Percentiles rank a stretch among this genome's conserved stretches.
Evolutionary conservation across 768 basidiomycete species (phyloP).

Genomic region (Leccinum disarticulatum): DNA sequence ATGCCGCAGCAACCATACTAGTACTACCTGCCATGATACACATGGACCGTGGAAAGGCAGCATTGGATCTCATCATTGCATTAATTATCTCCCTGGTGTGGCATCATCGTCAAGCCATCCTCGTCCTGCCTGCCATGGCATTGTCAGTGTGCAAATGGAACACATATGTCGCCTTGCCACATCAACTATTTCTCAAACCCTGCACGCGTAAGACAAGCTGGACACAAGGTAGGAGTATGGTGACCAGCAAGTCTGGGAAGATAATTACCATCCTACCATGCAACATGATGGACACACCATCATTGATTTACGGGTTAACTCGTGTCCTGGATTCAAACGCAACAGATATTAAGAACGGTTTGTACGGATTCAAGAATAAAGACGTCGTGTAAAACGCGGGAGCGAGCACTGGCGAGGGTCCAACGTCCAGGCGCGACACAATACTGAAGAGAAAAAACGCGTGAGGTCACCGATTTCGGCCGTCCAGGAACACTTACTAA

Average conservation of each 20-base stretch:
- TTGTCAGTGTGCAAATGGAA: conserved; percentile 70
- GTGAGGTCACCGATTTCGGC: not conserved
- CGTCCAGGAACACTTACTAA: conserved; percentile 35
- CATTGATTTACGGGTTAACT: not conserved
- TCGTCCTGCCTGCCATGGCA: too few species aligned
- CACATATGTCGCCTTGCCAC: conserved; percentile 43
- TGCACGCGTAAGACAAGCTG: conserved; percentile 59
- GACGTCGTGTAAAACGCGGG: conserved; percentile 4
- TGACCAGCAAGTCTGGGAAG: conserved; percentile 44
- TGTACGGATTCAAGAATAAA: not conserved
- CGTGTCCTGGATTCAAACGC: not conserved
- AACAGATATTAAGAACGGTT: not conserved
- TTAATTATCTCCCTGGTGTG: too few species aligned
- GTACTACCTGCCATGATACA: too few species aligned
- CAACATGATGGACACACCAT: too few species aligned
- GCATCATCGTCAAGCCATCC: too few species aligned
- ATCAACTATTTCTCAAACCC: conserved; percentile 47
- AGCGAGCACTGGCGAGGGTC: not conserved
- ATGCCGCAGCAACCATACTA: too few species aligned
- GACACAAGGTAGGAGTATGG: conserved; percentile 59
- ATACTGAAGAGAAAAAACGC: not conserved
- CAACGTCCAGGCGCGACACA: not conserved
- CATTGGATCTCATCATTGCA: too few species aligned
- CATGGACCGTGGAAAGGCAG: too few species aligned
- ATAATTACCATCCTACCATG: too few species aligned